Evolutionary conservation across 768 basidiomycete genomes (phyloP), one percentile per base, ranked within the genome.

Genomic region (Lactarius sp.): DNA sequence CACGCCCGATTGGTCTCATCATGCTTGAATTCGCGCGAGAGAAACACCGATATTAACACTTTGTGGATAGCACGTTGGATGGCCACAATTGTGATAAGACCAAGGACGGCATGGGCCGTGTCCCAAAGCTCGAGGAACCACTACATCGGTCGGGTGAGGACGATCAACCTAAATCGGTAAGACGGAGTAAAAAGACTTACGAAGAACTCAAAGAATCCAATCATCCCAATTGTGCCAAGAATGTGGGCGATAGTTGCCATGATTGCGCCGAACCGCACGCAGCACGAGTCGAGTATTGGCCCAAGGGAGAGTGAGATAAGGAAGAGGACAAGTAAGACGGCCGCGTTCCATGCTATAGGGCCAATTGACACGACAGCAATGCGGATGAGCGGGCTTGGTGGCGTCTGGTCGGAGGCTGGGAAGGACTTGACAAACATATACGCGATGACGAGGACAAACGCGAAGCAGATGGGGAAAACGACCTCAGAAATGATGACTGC

Each of bases 71-170:
- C 87, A 52, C 97, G 84, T 75, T 98, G 95, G 55, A 99, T 86
- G 31, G 90, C 85, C 66, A 97, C 84, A 63, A 95, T 88, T 42
- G 90, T 82, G 66, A 98, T 88, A 72, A 97, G 80, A 57, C 96
- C 97, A 31, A 99, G 81, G 3, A 98, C 93, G 22, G 95, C 94
- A 69, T 98, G 95, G 0, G 94, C 94, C n/a, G 89, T 85, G 71
- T 98, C 87, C 95, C 94, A 98, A 41, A 91, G 83, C 75, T 97
- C 94, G 58, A 97, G 83, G 84, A 94, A 93, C 94, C 94, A 97
- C 88, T 95, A 69, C 8, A 65, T 52, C 9, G 9, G 18, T 9
- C 27, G 18, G 10, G 31, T 22, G 31, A 42, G 41, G 31, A 42
- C 22, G 4, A 16, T 37, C 27, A 37, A n/a, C 51, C 14, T 13